A percentile compares a stretch with the other conserved stretches of the same genome.
phyloP scores from a whole-genome alignment of 208 protist genomes.

The Leptomonas seymouri region DNA sequence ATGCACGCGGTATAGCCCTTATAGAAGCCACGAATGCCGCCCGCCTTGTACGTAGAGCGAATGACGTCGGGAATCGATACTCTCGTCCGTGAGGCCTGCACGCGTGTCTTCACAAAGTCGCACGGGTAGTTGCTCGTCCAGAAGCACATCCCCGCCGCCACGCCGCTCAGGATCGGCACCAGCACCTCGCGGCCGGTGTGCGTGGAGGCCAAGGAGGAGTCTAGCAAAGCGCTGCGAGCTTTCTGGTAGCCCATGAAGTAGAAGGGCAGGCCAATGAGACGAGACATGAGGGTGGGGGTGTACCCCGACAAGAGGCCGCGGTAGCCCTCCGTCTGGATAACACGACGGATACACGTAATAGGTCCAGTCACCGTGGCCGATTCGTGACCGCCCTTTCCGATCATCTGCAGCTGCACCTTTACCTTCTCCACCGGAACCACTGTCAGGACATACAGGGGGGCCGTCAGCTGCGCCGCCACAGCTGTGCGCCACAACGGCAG shows the following conservation, averaged over 20 bases:
- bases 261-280: conserved; percentile 70
- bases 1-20: conserved; percentile 67
- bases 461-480: conserved; percentile 56
- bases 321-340: conserved; percentile 41
- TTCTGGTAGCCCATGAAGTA: conserved; percentile 69
- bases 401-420: conserved; percentile 72
- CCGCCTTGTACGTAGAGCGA: conserved; percentile 34
- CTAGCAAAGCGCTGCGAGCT: conserved; percentile 25
- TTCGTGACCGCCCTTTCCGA: conserved; percentile 37
- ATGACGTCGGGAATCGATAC: conserved; percentile 41
- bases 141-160: conserved; percentile 58
- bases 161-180: conserved; percentile 60
- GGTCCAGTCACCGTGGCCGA: conserved; percentile 37
- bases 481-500: conserved; percentile 66
- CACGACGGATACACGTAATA: conserved; percentile 42
- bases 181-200: conserved; percentile 37
- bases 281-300: conserved; percentile 55
- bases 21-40: conserved; percentile 59
- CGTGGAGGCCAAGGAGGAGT: conserved; percentile 22
- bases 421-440: conserved; percentile 72
- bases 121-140: conserved; percentile 78
- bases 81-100: conserved; percentile 49
- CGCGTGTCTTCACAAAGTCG: conserved; percentile 72
- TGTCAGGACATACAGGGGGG: conserved; percentile 59
- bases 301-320: conserved; percentile 60